Percentiles rank a stretch among this genome's conserved stretches.
phyloP scores from a whole-genome alignment of 257 asterid genomes.

The Capsicum rhomboideum region DNA sequence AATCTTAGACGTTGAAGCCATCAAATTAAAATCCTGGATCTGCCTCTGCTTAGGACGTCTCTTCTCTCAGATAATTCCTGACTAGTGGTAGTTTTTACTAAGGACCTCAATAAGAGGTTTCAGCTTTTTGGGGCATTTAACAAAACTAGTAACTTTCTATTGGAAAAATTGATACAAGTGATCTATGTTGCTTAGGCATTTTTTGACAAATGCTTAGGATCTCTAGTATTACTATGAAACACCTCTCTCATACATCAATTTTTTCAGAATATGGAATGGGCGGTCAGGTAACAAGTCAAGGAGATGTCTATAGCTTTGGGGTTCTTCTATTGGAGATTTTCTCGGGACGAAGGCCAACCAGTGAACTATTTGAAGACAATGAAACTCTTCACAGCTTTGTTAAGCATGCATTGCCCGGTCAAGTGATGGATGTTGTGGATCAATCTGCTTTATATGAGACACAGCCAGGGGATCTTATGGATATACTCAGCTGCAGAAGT shows the following conservation, averaged over 20 bases:
- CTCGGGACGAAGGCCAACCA: slow-evolving; percentile 35
- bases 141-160: background rate
- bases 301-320: slow-evolving; percentile 36
- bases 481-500: background rate
- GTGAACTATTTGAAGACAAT: slow-evolving; percentile 12
- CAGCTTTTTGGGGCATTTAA: background rate
- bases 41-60: background rate
- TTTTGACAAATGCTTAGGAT: background rate
- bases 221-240: background rate
- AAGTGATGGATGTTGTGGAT: slow-evolving; percentile 18
- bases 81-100: background rate
- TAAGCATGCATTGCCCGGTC: slow-evolving; percentile 2
- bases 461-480: background rate
- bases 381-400: slow-evolving; percentile 24
- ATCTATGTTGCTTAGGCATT: background rate
- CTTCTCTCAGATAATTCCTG: background rate
- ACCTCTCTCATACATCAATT: background rate
- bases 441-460: slow-evolving; percentile 9
- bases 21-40: background rate
- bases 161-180: background rate
- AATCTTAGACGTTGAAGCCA: background rate
- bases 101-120: background rate
- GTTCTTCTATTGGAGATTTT: slow-evolving; percentile 29
- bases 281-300: slow-evolving; percentile 18
- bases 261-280: slow-evolving; percentile 36